A percentile compares a stretch with the other conserved stretches of the same genome.
phyloP scores from a whole-genome alignment of 1,284 basidiomycete species.

The Sporisorium scitamineum region DNA sequence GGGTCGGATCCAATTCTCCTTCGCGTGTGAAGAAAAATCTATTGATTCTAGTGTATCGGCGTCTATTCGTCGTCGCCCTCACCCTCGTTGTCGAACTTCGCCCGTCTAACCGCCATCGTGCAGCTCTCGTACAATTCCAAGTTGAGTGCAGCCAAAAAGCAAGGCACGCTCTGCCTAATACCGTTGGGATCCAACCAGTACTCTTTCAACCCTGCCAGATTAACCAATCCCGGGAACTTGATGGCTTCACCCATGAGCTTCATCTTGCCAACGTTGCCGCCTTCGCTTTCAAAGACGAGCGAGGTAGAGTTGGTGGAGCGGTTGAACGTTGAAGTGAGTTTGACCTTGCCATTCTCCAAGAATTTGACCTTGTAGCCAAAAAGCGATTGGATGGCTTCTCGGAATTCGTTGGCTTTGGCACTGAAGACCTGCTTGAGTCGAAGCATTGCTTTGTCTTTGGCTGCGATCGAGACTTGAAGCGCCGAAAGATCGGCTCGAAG shows the following conservation, averaged over 20 bases:
- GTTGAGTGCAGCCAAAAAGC: constrained; percentile 73
- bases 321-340: constrained; percentile 81
- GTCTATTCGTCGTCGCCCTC: constrained; percentile 17
- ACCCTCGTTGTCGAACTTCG: constrained; percentile 12
- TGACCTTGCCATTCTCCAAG: constrained; percentile 83
- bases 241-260: constrained; percentile 71
- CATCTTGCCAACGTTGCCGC: constrained; percentile 72
- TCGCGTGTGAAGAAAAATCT: neutral
- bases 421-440: constrained; percentile 79
- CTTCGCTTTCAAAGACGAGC: constrained; percentile 71
- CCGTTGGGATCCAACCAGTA: constrained; percentile 72
- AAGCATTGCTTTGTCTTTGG: constrained; percentile 79
- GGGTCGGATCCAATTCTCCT: too few species aligned
- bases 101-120: constrained; percentile 40
- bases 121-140: constrained; percentile 71
- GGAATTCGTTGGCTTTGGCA: constrained; percentile 82
- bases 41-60: too few species aligned
- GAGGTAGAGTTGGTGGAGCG: constrained; percentile 71
- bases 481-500: constrained; percentile 76
- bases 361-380: constrained; percentile 87
- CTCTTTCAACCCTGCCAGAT: constrained; percentile 65
- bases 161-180: constrained; percentile 71
- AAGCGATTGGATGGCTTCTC: constrained; percentile 81
- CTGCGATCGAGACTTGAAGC: constrained; percentile 72
- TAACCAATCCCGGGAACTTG: constrained; percentile 45